Evolutionary conservation across 257 asterid genomes (phyloP).

Genomic region (Solanum bulbocastanum): DNA sequence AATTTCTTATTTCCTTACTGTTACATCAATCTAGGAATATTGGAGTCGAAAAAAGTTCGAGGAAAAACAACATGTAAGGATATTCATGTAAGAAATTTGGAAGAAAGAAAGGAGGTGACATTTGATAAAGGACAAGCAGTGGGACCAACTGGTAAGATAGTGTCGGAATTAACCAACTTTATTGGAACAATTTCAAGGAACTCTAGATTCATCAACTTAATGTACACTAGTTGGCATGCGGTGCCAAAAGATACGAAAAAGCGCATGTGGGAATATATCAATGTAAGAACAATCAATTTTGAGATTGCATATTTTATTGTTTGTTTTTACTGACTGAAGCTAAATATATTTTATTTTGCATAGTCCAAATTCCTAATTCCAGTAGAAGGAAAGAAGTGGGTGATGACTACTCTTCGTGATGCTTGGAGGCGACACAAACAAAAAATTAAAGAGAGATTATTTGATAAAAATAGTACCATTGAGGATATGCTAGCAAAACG

Average conservation of each 20-base stretch:
- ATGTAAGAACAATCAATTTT: background rate
- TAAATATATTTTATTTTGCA: too few relatives aligned
- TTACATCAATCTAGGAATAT: background rate
- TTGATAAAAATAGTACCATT: too few relatives aligned
- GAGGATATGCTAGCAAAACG: too few relatives aligned
- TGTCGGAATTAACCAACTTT: too few relatives aligned
- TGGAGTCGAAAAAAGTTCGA: background rate
- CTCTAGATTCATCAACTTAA: background rate
- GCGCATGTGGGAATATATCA: background rate
- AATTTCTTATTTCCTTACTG: background rate
- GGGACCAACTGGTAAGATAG: background rate
- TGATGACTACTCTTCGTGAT: too few relatives aligned
- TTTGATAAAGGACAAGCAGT: background rate
- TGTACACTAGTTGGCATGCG: background rate
- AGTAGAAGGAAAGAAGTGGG: too few relatives aligned
- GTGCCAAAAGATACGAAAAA: too few relatives aligned
- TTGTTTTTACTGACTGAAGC: too few relatives aligned
- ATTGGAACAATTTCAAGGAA: background rate
- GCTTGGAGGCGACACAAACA: too few relatives aligned
- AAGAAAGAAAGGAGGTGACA: background rate
- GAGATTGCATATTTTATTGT: too few relatives aligned
- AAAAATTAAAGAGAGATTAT: too few relatives aligned
- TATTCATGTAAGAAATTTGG: background rate
- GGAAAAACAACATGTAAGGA: background rate
- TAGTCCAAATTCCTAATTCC: too few relatives aligned